A percentile compares a stretch with the other conserved stretches of the same genome.
phyloP scores from a whole-genome alignment of 306 rosid species.

The Hippophae tibetana region DNA sequence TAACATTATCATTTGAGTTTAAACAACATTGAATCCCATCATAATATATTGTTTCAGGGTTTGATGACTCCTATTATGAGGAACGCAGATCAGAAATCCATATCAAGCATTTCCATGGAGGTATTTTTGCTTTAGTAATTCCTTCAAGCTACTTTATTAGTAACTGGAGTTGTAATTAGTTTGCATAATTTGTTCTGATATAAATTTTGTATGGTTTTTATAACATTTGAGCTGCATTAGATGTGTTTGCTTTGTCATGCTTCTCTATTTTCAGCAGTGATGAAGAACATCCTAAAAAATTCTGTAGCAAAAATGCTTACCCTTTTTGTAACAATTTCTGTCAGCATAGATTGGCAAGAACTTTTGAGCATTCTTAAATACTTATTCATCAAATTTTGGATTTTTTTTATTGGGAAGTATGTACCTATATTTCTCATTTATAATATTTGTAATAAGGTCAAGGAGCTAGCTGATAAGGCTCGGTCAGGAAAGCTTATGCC shows the following conservation, averaged over 20 bases:
- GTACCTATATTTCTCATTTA: constrained; percentile 1
- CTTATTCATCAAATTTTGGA: no score
- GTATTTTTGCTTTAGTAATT: constrained; percentile 22
- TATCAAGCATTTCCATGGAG: constrained; percentile 81
- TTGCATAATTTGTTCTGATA: neutral
- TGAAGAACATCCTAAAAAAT: neutral
- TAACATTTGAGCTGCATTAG: neutral
- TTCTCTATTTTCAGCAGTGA: neutral
- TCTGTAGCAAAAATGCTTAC: neutral
- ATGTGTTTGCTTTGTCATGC: neutral
- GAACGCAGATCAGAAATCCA: constrained; percentile 89
- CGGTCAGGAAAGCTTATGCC: constrained; percentile 83
- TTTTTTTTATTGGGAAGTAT: constrained; percentile 1
- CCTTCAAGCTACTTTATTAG: neutral
- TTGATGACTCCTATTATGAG: constrained; percentile 89
- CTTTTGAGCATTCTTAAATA: neutral
- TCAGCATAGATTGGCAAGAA: neutral
- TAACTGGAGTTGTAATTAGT: constrained; percentile 6
- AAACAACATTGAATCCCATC: constrained; percentile 13
- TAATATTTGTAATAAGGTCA: constrained; percentile 39
- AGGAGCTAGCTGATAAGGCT: constrained; percentile 89
- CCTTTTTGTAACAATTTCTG: neutral
- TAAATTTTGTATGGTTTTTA: neutral
- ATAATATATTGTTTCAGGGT: constrained; percentile 49
- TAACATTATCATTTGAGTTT: neutral